Evolutionary conservation across 2,329 filamentous ascomycete genomes (phyloP), one percentile per base, ranked within the genome.

Genomic region (Neonectria hederae): DNA sequence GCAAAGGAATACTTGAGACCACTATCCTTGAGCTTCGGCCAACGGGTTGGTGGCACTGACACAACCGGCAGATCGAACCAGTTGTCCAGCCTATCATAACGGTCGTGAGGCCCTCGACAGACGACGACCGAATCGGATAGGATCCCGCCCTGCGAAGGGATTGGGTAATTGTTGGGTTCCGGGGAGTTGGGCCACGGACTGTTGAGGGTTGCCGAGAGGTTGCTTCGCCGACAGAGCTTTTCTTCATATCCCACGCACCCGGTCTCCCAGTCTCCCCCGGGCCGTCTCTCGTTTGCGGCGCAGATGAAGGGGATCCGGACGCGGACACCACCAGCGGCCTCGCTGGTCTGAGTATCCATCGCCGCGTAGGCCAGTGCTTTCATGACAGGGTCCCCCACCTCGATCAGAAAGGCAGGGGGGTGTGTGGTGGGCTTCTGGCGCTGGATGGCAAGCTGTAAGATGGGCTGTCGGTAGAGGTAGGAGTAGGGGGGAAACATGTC

Each of bases 261-360:
- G 7, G 85, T 90, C 71, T 93, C 91, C 92, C 92, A 94, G 75
- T 94, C 91, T n/a, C 92, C 92, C 10, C 92, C 92, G 0, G 91
- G 85, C 40, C 90, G 84, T 74, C 90, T 91, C 76, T 94, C 91
- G 78, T 94, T 92, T 52, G 92, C 92, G 59, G 89, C 86, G 69
- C 90, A 92, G 66, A 93, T 87, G 63, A 92, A 89, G 0, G 90
- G 88, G 59, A 92, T 84, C 3, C 80, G 77, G 40, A 80, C 72
- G 54, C 78, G 72, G 32, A 72, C 62, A 4, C 76, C 77, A 24
- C 77, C 76, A 19, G 64, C 67, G 10, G 73, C 75, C 57, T 79
- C 69, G 51, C 76, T 79, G 11, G 73, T 72, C 53, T 79, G 76
- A 28, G 77, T 80, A 52, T 84, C 83, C 46, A 74, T 69, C 24